Evolutionary conservation across 106 monocot species (phyloP), one percentile per base, ranked within the genome.

Genomic region (Xerophyta viscosa): DNA sequence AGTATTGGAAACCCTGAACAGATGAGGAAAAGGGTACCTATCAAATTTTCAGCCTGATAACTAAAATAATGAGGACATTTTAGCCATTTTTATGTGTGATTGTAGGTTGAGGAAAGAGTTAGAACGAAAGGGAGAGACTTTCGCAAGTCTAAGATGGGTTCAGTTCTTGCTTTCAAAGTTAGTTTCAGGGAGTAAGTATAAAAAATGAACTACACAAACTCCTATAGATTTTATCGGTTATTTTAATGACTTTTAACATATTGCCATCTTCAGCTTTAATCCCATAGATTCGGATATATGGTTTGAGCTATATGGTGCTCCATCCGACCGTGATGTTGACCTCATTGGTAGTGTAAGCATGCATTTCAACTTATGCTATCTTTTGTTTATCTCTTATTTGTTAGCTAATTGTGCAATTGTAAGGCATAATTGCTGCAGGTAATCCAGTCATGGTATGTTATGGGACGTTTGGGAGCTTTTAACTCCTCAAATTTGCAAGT

Each of bases 401-500:
- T 25, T 21, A 23, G 0, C 14, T 44, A 28, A 25, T 9, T 11
- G 15, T 50, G 12, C 4, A 37, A 25, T 48, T 48, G 57, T 28
- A 13, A 53, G 0, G 53, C 10, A 31, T 61, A 33, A 6, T 33
- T 11, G 5, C 27, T 48, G 31, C 79, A 89, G 96, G 96, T 79
- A 10, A 79, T 96, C 66, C 96, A 96, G 54, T 67, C 96, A 50
- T 96, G 96, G 96, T 96, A 96, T 71, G 96, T 89, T 44, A 86
- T 96, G 96, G 96, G 96, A 12, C 88, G 96, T 8, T 66, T 96
- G 62, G 96, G 89, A 56, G 81, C 96, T 41, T 96, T 78, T 50
- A 89, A 96, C 62, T 96, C 96, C 44, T 71, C 75, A 31, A 96
- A 96, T 79, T 58, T 96, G 23, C 96, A 96, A 89, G 96, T 88